Evolutionary conservation across 139 green algal genomes (phyloP).

Genomic region (Protoeuglena noctilucae): DNA sequence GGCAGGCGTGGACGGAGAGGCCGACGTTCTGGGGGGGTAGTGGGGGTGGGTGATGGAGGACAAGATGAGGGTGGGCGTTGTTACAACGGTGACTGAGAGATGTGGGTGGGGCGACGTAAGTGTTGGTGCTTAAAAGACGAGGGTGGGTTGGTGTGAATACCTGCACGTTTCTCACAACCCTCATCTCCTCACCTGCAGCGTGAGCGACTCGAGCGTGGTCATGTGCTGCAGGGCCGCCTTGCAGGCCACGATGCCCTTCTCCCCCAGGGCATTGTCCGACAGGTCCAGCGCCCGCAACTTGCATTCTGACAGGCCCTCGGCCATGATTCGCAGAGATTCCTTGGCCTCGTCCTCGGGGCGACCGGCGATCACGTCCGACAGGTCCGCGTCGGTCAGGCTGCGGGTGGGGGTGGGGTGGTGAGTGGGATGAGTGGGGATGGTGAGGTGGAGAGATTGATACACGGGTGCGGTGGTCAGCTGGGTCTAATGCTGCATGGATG

Average conservation of each 20-base stretch:
- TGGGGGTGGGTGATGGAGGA: slow-evolving; percentile 24
- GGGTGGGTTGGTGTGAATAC: not conserved
- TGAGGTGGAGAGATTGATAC: too few species aligned
- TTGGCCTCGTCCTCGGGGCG: slow-evolving; percentile 71
- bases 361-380: slow-evolving; percentile 80
- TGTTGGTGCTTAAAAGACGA: not conserved
- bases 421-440: too few species aligned
- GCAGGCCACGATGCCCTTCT: slow-evolving; percentile 78
- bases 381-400: slow-evolving; percentile 53
- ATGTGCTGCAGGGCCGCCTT: slow-evolving; percentile 35
- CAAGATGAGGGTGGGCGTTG: not conserved
- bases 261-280: slow-evolving; percentile 78
- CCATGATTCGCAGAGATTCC: slow-evolving; percentile 48
- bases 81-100: not conserved
- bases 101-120: not conserved
- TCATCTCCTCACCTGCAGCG: not conserved
- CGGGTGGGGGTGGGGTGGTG: too few species aligned
- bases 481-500: too few species aligned
- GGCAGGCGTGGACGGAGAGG: slow-evolving; percentile 66
- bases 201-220: slow-evolving; percentile 14
- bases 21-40: slow-evolving; percentile 74
- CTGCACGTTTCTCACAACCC: slow-evolving; percentile 2
- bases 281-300: slow-evolving; percentile 52
- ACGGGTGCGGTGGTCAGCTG: too few species aligned
- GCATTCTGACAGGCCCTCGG: slow-evolving; percentile 26